Conservation (phyloP, 306 rosid species). For the Ziziphus jujuba region DNA sequence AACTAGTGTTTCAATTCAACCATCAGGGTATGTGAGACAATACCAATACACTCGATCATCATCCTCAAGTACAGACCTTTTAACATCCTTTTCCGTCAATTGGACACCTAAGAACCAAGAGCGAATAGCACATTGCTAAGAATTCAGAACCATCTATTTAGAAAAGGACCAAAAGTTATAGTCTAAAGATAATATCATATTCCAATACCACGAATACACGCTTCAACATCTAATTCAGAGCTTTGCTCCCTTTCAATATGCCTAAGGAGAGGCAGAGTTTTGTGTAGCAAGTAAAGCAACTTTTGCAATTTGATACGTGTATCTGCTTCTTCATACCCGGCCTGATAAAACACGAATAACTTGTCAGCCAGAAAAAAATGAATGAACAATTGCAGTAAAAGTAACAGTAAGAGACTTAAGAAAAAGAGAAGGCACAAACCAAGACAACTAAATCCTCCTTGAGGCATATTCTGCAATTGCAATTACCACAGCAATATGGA, state of each 20-base stretch:
- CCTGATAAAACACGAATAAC: conserved; percentile 31
- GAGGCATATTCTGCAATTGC: conserved; percentile 65
- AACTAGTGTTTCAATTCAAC: conserved; percentile 25
- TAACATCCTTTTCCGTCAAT: conserved; percentile 47
- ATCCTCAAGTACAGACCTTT: conserved; percentile 43
- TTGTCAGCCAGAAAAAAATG: conserved; percentile 10
- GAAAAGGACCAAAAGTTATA: conserved; percentile 19
- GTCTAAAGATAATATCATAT: conserved; percentile 11
- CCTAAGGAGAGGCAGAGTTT: conserved; percentile 56
- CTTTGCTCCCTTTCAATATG: conserved; percentile 56
- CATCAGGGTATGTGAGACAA: conserved; percentile 28
- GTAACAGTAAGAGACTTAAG: conserved; percentile 13
- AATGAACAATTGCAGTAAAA: conserved; percentile 11
- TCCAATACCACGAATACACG: conserved; percentile 42
- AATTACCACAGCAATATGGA: conserved; percentile 55
- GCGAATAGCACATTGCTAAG: conserved; percentile 10
- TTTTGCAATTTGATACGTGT: conserved; percentile 39
- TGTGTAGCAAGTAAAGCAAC: conserved; percentile 51
- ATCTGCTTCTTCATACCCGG: conserved; percentile 43
- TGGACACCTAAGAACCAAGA: conserved; percentile 39
- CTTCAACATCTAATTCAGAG: conserved; percentile 50
- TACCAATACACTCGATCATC: conserved; percentile 75
- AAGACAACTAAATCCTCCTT: conserved; percentile 41
- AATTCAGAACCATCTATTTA: conserved; percentile 17
- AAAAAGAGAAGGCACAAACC: conserved; percentile 35